Evolutionary conservation across 331 rosid genomes (phyloP).

Genomic region (Malus hybrid): DNA sequence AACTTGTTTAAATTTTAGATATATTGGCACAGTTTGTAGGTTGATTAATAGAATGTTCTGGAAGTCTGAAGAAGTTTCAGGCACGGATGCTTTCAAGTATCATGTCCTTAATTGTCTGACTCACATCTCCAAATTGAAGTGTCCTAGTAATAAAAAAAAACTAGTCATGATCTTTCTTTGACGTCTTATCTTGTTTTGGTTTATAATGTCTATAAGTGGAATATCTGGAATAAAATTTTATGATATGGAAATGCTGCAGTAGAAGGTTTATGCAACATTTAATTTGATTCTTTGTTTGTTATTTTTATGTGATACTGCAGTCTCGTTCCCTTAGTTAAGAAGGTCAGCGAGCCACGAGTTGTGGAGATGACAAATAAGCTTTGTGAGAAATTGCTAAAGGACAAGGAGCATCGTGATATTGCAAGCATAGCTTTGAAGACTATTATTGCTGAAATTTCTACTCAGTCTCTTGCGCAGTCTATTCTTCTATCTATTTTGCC

Average conservation of each 20-base stretch:
- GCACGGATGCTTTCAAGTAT: not conserved
- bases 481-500: conserved; percentile 69
- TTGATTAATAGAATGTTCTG: not conserved
- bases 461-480: conserved; percentile 81
- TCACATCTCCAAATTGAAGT: not conserved
- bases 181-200: not conserved
- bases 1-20: not conserved
- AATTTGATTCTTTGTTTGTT: not conserved
- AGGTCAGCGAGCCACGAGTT: conserved; percentile 69
- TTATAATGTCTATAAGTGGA: not conserved
- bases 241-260: not conserved
- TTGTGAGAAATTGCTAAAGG: conserved; percentile 79
- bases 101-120: not conserved
- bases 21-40: not conserved
- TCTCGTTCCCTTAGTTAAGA: conserved; percentile 94
- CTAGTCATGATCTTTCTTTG: not conserved
- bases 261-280: not conserved
- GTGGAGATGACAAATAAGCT: conserved; percentile 86
- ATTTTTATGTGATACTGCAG: conserved; percentile 29
- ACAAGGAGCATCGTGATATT: conserved; percentile 88
- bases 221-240: not conserved
- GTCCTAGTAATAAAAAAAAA: not conserved
- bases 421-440: conserved; percentile 98
- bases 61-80: not conserved
- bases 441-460: conserved; percentile 81